phyloP scores from a whole-genome alignment of 495 filamentous ascomycete genomes.

The Articulospora tetracladia region DNA sequence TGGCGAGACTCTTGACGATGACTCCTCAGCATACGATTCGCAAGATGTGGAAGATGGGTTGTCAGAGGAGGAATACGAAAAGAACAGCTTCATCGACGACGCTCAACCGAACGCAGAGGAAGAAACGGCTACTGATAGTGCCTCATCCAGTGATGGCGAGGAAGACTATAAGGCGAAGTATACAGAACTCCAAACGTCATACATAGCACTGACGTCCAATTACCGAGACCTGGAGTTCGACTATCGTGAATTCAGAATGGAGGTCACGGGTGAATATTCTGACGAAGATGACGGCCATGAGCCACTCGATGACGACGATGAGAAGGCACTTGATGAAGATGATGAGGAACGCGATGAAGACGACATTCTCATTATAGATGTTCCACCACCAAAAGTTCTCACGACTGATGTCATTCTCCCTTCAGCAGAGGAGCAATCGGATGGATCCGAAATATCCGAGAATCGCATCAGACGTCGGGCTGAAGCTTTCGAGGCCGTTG shows the following conservation, averaged over 20 bases:
- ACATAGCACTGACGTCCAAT: neutral
- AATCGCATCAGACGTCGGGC: neutral
- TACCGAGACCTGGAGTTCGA: neutral
- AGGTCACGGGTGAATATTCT: constrained; percentile 10
- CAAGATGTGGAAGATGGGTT: constrained; percentile 9
- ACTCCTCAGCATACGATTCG: constrained; percentile 24
- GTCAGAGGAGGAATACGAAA: constrained; percentile 13
- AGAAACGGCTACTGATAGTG: neutral
- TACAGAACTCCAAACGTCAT: neutral
- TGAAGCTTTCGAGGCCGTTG: constrained; percentile 11
- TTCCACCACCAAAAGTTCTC: constrained; percentile 5
- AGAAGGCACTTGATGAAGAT: no score
- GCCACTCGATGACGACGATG: constrained; percentile 15
- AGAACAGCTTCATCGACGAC: constrained; percentile 25
- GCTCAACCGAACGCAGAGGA: constrained; percentile 4
- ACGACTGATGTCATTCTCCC: constrained; percentile 17
- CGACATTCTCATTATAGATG: constrained; percentile 5
- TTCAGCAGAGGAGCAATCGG: constrained; percentile 5
- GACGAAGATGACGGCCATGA: constrained; percentile 4
- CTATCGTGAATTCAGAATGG: constrained; percentile 2
- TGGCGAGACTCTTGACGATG: constrained; percentile 18
- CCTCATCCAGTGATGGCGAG: constrained; percentile 15
- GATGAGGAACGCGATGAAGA: constrained; percentile 13
- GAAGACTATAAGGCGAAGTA: constrained; percentile 19
- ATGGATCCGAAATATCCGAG: constrained; percentile 2